Evolutionary conservation across 2,329 filamentous ascomycete genomes (phyloP).

Genomic region (Basipetospora chlamydospora): DNA sequence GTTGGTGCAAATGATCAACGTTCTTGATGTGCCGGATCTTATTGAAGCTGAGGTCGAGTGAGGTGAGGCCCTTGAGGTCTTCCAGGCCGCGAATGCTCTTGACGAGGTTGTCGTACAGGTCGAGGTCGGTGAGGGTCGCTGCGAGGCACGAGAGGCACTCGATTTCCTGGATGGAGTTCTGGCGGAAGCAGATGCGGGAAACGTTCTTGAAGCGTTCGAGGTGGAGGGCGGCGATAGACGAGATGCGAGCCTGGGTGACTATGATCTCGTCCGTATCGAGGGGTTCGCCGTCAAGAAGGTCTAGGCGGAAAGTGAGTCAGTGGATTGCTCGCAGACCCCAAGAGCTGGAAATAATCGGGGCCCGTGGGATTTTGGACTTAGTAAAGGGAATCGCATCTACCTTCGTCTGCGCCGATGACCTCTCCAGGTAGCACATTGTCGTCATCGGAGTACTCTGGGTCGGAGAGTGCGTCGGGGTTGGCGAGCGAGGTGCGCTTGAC

Average conservation of each 20-base stretch:
- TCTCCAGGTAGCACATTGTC: constrained; percentile 56
- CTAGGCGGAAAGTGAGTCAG: constrained; percentile 18
- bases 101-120: constrained; percentile 94
- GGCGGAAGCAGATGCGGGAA: constrained; percentile 71
- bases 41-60: constrained; percentile 90
- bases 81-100: constrained; percentile 76
- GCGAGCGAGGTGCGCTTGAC: constrained; percentile 48
- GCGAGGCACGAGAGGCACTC: constrained; percentile 56
- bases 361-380: too few species aligned
- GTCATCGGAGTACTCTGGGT: constrained; percentile 70
- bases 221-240: constrained; percentile 61
- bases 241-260: constrained; percentile 73
- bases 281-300: constrained; percentile 46
- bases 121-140: constrained; percentile 62
- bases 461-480: constrained; percentile 71
- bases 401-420: constrained; percentile 68
- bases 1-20: constrained; percentile 58
- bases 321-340: background rate
- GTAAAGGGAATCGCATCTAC: constrained; percentile 26
- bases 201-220: constrained; percentile 72
- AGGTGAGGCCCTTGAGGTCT: constrained; percentile 57
- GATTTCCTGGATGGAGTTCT: constrained; percentile 76
- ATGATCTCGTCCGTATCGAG: constrained; percentile 63
- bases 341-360: too few species aligned
- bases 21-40: constrained; percentile 98